Base-by-base conservation (phyloP, 75 land plant species). In the Sequoiadendron giganteum region DNA sequence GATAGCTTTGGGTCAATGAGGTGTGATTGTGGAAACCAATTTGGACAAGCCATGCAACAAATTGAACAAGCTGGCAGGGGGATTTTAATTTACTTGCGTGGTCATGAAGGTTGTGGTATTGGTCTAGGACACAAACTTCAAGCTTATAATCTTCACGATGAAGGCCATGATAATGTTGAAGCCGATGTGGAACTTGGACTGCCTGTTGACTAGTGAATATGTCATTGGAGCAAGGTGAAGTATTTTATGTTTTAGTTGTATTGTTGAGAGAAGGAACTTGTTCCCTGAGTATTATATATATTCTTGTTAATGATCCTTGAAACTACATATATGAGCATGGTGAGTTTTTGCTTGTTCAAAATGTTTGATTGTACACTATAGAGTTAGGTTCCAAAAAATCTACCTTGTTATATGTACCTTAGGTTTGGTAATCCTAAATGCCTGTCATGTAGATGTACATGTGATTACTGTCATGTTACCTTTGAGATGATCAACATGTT, bases 101-200 rank as follows among this genome's bases (percentile, higher is more conserved):
- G 99, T 32, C 99, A 98, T 88, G 99, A 98, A 89, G 99, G 99
- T 10, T 87, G 99, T 72, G 99, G 99, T 25, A 98, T 98, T 90
- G 98, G 99, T 13, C 91, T 98, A 5, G 99, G 99, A 45, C 97
- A 96, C 93, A 98, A 98, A 91, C 95, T 98, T 45, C 92, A 90
- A 39, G 99, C 99, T 52, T 98, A 98, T 83, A 98, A 96, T 89
- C 85, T 98, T 79, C 99, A 98, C 81, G 99, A 98, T 88, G 91
- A 90, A 82, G 99, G 99, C 18, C 93, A 92, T 88, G 99, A 98
- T 90, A 96, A 98, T n/a, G 98, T 96, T 42, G 95, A 98, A 87
- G 99, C 99, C 47, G 96, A 97, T 89, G 92, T 94, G 45, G 95
- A 97, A 72, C 94, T 97, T 61, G 99, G 99, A 40, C 86, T 97